Percentiles rank a stretch among this genome's conserved stretches.
Evolutionary conservation across 805 yeast genomes (phyloP).

Genomic region (Brettanomyces nanus): DNA sequence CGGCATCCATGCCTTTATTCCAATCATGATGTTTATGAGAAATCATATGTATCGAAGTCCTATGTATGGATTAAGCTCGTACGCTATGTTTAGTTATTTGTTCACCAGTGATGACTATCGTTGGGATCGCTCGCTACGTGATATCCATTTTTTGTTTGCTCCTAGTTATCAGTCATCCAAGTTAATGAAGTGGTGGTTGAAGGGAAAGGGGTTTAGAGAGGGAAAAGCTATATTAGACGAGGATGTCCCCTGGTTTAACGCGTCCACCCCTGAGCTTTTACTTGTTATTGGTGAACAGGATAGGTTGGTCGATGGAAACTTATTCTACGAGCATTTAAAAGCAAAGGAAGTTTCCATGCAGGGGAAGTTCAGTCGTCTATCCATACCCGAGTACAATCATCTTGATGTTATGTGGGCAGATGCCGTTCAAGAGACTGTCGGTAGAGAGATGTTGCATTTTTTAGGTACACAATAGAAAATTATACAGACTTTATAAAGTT

Average conservation of each 20-base stretch:
- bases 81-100: conserved; percentile 76
- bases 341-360: conserved; percentile 44
- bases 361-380: conserved; percentile 29
- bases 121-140: conserved; percentile 64
- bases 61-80: conserved; percentile 59
- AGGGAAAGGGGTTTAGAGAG: conserved; percentile 36
- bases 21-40: conserved; percentile 60
- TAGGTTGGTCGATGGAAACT: conserved; percentile 65
- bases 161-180: conserved; percentile 76
- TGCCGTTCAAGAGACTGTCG: conserved; percentile 61
- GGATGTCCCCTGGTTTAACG: conserved; percentile 45
- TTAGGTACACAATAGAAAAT: conserved; percentile 10
- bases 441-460: conserved; percentile 35
- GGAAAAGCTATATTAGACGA: conserved; percentile 45
- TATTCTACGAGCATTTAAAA: conserved; percentile 56
- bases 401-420: conserved; percentile 91
- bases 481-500: not conserved
- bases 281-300: conserved; percentile 70
- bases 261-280: conserved; percentile 48
- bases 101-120: conserved; percentile 80
- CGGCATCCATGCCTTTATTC: conserved; percentile 74
- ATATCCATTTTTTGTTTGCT: conserved; percentile 74
- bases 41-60: conserved; percentile 36
- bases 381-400: conserved; percentile 66
- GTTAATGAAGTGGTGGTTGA: conserved; percentile 90